Evolutionary conservation across 495 filamentous ascomycete genomes (phyloP).

Genomic region (Aspergillus cavernicola): DNA sequence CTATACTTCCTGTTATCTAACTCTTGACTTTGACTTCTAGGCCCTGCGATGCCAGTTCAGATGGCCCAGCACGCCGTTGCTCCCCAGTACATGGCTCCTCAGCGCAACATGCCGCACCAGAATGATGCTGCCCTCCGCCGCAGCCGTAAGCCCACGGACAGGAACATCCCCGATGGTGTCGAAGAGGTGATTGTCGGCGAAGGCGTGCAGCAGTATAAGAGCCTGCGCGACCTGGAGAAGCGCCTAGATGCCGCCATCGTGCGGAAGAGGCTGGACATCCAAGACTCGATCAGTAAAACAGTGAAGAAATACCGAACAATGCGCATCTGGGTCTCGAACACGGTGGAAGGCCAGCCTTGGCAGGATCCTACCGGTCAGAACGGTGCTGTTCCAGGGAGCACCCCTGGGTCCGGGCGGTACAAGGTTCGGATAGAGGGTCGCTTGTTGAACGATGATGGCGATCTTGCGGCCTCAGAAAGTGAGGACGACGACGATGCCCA

Average conservation of each 20-base stretch:
- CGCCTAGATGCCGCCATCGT: slow-evolving; percentile 91
- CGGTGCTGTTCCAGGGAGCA: slow-evolving; percentile 24
- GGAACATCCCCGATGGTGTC: slow-evolving; percentile 84
- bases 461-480: slow-evolving; percentile 42
- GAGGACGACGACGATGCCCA: slow-evolving; percentile 52
- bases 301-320: slow-evolving; percentile 80
- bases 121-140: slow-evolving; percentile 63
- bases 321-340: slow-evolving; percentile 94
- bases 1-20: too few species aligned
- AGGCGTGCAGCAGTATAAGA: slow-evolving; percentile 75
- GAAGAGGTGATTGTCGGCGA: slow-evolving; percentile 78
- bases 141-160: slow-evolving; percentile 87
- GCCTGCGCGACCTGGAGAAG: slow-evolving; percentile 81
- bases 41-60: slow-evolving; percentile 35
- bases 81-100: slow-evolving; percentile 40
- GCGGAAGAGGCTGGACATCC: slow-evolving; percentile 85
- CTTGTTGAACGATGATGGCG: slow-evolving; percentile 71
- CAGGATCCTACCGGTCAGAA: slow-evolving; percentile 54
- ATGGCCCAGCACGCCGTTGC: slow-evolving; percentile 41
- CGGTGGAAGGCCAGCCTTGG: slow-evolving; percentile 91
- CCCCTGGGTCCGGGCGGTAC: slow-evolving; percentile 59
- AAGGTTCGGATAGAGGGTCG: slow-evolving; percentile 90
- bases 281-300: slow-evolving; percentile 75
- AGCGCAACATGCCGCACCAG: slow-evolving; percentile 38
- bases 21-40: slow-evolving; percentile 10